Percentiles rank a stretch among this genome's conserved stretches.
Evolutionary conservation across 1,284 basidiomycete species (phyloP).

Genomic region (Trichosporon asahii): DNA sequence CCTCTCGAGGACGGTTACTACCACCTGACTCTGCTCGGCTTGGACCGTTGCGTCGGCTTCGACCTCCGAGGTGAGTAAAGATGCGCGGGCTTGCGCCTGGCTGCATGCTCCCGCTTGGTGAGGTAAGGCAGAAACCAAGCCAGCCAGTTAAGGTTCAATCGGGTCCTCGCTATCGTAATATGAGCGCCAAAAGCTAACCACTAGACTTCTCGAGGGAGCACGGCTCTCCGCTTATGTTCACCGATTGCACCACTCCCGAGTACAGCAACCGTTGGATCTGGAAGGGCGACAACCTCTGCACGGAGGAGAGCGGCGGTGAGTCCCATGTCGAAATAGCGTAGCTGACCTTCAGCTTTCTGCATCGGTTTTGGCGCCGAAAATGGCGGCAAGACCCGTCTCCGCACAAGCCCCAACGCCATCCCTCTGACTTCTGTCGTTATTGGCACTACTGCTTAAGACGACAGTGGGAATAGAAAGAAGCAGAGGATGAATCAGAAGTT

Average conservation of each 20-base stretch:
- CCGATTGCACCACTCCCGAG: neutral
- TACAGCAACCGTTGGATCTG: neutral
- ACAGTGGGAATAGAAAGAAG: neutral
- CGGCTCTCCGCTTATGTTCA: neutral
- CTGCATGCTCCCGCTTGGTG: neutral
- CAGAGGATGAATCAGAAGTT: neutral
- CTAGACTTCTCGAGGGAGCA: neutral
- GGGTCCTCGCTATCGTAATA: neutral
- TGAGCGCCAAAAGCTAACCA: neutral
- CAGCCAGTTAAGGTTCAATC: neutral
- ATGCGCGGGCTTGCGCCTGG: neutral
- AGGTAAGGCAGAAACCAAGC: neutral
- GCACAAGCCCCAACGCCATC: neutral
- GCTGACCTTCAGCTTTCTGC: neutral
- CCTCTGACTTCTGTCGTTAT: neutral
- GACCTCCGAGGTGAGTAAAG: neutral
- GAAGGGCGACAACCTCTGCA: slow-evolving; percentile 5
- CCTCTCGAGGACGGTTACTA: neutral
- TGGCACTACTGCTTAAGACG: neutral
- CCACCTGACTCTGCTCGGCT: neutral
- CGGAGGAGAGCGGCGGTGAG: neutral
- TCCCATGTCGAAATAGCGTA: neutral
- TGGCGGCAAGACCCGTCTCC: neutral
- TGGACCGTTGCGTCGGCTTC: neutral
- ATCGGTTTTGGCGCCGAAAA: neutral